Evolutionary conservation across 2,329 filamentous ascomycete genomes (phyloP).

Genomic region (Neoascochyta sp.): DNA sequence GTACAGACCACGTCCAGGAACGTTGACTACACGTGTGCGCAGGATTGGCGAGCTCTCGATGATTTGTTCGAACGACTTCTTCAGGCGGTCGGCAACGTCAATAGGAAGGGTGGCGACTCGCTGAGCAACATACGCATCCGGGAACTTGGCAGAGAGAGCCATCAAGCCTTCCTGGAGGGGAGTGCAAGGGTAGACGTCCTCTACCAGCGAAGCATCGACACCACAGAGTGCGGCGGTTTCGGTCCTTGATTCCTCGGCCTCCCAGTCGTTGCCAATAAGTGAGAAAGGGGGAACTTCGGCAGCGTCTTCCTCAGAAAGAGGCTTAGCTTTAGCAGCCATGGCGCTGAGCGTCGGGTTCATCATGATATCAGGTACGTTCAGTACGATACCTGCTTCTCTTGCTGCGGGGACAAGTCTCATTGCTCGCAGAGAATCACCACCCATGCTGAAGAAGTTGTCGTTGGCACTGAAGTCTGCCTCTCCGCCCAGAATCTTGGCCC

Average conservation of each 20-base stretch:
- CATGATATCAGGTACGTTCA: constrained; percentile 58
- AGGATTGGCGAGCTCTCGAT: constrained; percentile 34
- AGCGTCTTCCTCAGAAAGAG: constrained; percentile 14
- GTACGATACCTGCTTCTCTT: constrained; percentile 45
- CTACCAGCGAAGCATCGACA: constrained; percentile 21
- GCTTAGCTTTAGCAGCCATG: constrained; percentile 43
- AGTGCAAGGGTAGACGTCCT: constrained; percentile 44
- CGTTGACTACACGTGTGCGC: constrained; percentile 40
- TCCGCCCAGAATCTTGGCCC: constrained; percentile 32
- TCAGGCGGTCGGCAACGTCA: constrained; percentile 31
- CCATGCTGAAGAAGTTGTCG: constrained; percentile 47
- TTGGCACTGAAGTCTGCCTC: constrained; percentile 32
- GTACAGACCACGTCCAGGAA: constrained; percentile 35
- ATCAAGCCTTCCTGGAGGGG: constrained; percentile 43
- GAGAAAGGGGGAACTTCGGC: constrained; percentile 33
- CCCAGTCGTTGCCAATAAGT: constrained; percentile 23
- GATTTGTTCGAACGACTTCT: constrained; percentile 38
- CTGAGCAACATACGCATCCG: constrained; percentile 40
- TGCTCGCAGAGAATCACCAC: constrained; percentile 51
- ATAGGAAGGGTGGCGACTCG: constrained; percentile 32
- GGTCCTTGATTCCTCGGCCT: constrained; percentile 28
- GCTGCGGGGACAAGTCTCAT: constrained; percentile 57
- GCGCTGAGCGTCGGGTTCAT: constrained; percentile 42
- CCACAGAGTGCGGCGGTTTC: constrained; percentile 40
- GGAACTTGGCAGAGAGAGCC: constrained; percentile 38